phyloP scores from a whole-genome alignment of 1,139 yeast genomes.

The Kodamaea suecica region DNA sequence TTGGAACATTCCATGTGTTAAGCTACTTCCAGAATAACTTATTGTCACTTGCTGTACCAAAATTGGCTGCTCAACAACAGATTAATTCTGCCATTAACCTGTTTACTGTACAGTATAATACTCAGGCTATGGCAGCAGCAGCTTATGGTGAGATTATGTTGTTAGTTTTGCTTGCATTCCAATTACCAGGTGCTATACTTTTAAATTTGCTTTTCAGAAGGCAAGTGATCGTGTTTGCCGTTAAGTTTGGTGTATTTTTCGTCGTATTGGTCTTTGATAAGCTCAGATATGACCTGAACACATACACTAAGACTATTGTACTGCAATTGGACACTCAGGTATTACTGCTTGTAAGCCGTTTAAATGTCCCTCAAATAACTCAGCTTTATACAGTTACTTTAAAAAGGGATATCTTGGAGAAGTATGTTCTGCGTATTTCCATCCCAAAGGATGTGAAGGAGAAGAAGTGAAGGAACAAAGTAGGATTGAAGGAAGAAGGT shows the following conservation, averaged over 20 bases:
- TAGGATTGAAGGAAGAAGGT: too few species aligned
- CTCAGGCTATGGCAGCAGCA: slow-evolving; percentile 46
- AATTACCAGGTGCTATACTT: slow-evolving; percentile 22
- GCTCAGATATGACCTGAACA: slow-evolving; percentile 42
- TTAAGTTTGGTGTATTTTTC: slow-evolving; percentile 21
- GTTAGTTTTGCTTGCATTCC: slow-evolving; percentile 21
- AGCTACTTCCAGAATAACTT: slow-evolving; percentile 42
- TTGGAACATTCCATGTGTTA: slow-evolving; percentile 54
- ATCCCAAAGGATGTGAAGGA: neutral
- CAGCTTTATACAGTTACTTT: slow-evolving; percentile 4
- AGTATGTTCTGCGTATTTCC: neutral
- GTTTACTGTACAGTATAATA: slow-evolving; percentile 41
- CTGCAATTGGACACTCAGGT: slow-evolving; percentile 37
- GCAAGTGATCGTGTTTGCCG: slow-evolving; percentile 12
- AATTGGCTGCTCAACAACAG: slow-evolving; percentile 14
- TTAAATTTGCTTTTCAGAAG: slow-evolving; percentile 15
- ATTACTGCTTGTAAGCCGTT: slow-evolving; percentile 24
- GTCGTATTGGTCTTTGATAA: slow-evolving; percentile 42
- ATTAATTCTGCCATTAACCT: slow-evolving; percentile 24
- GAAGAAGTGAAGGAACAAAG: neutral
- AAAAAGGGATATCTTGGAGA: slow-evolving; percentile 8
- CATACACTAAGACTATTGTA: slow-evolving; percentile 40
- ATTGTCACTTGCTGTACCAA: slow-evolving; percentile 13
- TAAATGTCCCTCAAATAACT: slow-evolving; percentile 4
- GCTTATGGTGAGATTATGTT: slow-evolving; percentile 45